Conservation (phyloP, 1,139 yeast species). For the Candida tetrigidarum region DNA sequence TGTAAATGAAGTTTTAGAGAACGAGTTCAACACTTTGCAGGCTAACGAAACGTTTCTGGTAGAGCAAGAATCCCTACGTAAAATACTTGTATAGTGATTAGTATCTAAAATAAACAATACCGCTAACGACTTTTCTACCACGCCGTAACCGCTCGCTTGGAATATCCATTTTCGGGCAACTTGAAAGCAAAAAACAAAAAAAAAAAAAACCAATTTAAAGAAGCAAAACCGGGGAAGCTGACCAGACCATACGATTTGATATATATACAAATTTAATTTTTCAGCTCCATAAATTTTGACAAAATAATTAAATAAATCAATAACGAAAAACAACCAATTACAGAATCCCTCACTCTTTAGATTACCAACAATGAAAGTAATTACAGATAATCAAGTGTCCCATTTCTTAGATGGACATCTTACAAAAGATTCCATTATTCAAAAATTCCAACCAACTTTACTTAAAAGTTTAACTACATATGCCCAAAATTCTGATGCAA, state of each 20-base stretch:
- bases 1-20: slow-evolving; percentile 24
- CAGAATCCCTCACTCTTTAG: no score
- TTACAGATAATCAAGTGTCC: slow-evolving; percentile 29
- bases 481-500: slow-evolving; percentile 26
- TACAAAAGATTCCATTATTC: slow-evolving; percentile 23
- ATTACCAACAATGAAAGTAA: slow-evolving; percentile 35
- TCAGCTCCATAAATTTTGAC: no score
- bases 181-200: neutral
- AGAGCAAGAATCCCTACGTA: neutral
- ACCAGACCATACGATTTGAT: neutral
- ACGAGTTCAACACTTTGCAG: slow-evolving; percentile 12
- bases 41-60: neutral
- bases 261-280: no score
- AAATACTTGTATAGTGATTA: neutral
- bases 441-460: slow-evolving; percentile 32
- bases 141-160: slow-evolving; percentile 5
- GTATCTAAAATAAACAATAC: neutral
- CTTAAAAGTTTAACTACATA: slow-evolving; percentile 27
- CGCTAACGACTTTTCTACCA: neutral
- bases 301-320: no score
- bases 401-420: slow-evolving; percentile 23
- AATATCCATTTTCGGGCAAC: neutral
- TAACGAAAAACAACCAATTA: no score
- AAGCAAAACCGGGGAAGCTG: neutral
- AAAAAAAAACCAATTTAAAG: slow-evolving; percentile 1